Evolutionary conservation across 495 filamentous ascomycete species (phyloP).

Genomic region (Elaphomyces granulatus): DNA sequence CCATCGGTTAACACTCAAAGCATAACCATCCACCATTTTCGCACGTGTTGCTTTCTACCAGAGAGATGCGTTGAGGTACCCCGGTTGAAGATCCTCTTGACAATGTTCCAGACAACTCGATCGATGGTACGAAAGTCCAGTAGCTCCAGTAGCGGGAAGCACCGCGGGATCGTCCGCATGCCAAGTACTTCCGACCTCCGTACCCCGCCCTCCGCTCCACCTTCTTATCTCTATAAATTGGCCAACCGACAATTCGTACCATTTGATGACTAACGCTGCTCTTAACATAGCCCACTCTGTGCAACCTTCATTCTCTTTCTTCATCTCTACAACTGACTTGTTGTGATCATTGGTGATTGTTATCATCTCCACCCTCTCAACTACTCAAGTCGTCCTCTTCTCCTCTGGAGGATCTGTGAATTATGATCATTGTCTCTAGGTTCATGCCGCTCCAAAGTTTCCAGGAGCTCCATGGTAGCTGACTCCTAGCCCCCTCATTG

Average conservation of each 20-base stretch:
- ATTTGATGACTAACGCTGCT: too few relatives aligned
- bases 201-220: neutral
- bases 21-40: too few relatives aligned
- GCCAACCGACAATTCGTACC: too few relatives aligned
- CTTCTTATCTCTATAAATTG: neutral
- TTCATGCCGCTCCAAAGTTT: slow-evolving; percentile 13
- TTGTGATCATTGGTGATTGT: neutral
- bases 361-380: neutral
- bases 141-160: too few relatives aligned
- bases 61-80: too few relatives aligned
- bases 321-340: neutral
- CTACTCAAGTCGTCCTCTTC: neutral
- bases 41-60: too few relatives aligned
- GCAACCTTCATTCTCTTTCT: neutral
- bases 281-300: too few relatives aligned
- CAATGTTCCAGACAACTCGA: too few relatives aligned
- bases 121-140: too few relatives aligned
- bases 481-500: slow-evolving; percentile 1
- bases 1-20: too few relatives aligned
- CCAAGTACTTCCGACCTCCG: neutral
- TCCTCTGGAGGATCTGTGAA: slow-evolving; percentile 2
- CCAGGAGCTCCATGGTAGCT: slow-evolving; percentile 18
- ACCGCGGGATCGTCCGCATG: too few relatives aligned
- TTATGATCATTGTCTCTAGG: slow-evolving; percentile 16
- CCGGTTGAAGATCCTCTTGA: too few relatives aligned